Percentiles rank a stretch among this genome's conserved stretches.
Evolutionary conservation across 768 basidiomycete genomes (phyloP).

Genomic region (Flagelloscypha sp.): DNA sequence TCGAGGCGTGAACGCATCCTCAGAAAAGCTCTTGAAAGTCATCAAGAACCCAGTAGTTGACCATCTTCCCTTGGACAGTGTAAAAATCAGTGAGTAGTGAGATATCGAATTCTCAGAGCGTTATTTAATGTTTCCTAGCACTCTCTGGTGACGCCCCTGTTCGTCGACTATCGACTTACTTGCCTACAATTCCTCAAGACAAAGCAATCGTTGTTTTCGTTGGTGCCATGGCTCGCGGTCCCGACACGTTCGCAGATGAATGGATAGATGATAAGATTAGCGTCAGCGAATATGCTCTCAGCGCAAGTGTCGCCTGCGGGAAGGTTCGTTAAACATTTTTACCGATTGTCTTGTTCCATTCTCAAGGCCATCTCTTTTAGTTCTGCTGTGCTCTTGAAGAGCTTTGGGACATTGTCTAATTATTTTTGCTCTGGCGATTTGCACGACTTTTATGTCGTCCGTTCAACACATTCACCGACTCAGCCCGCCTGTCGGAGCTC

Average conservation of each 20-base stretch:
- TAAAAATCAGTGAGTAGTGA: conserved; percentile 86
- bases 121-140: conserved; percentile 35
- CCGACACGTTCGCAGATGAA: conserved; percentile 94
- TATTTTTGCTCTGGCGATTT: conserved; percentile 5
- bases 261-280: conserved; percentile 94
- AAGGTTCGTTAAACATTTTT: conserved; percentile 52
- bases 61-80: conserved; percentile 90
- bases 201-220: conserved; percentile 93
- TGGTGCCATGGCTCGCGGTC: conserved; percentile 95
- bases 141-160: conserved; percentile 88
- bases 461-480: no score
- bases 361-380: conserved; percentile 27
- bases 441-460: no score
- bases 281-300: conserved; percentile 89
- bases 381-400: conserved; percentile 92
- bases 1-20: conserved; percentile 90
- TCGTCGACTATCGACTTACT: conserved; percentile 71
- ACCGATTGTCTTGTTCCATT: conserved; percentile 3
- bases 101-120: no score
- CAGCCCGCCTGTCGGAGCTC: no score
- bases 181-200: conserved; percentile 78
- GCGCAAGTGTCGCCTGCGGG: conserved; percentile 92
- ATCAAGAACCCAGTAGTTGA: conserved; percentile 97
- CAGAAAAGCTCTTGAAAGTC: conserved; percentile 94
- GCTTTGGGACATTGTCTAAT: conserved; percentile 87